These are phyloP conservation scores for Comarum palustre DNA, from an alignment of 306 rosid genomes.

Conservation along the genomic window DNA sequence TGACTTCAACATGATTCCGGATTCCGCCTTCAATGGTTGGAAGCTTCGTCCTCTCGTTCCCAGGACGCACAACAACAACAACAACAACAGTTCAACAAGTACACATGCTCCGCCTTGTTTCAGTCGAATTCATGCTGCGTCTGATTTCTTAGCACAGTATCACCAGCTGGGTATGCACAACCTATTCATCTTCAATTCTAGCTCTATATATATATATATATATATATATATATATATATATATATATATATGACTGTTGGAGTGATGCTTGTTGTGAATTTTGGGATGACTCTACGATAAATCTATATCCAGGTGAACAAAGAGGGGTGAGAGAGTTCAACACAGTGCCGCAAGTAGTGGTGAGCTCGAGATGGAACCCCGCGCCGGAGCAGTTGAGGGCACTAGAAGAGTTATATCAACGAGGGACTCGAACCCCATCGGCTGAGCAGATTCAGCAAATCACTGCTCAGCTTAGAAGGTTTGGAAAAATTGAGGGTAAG, in stretches of 20 bases:
- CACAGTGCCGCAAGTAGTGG: conserved; percentile 48
- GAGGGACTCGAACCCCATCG: conserved; percentile 87
- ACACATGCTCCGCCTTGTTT: conserved; percentile 45
- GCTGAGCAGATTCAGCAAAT: conserved; percentile 94
- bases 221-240: no score
- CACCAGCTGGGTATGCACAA: conserved; percentile 54
- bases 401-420: conserved; percentile 69
- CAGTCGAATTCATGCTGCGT: conserved; percentile 33
- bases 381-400: conserved; percentile 83
- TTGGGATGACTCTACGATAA: neutral
- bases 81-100: conserved; percentile 27
- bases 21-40: conserved; percentile 44
- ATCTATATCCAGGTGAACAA: conserved; percentile 35
- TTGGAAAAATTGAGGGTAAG: conserved; percentile 91
- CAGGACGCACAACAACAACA: conserved; percentile 35
- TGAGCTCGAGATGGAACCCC: conserved; percentile 96
- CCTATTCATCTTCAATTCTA: neutral
- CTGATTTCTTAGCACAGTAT: conserved; percentile 54
- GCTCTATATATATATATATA: no score
- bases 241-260: no score
- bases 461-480: conserved; percentile 75
- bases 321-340: conserved; percentile 50
- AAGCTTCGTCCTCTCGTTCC: conserved; percentile 81
- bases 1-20: conserved; percentile 58
- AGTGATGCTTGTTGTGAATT: neutral